These are phyloP conservation scores for Prosopis cineraria DNA, from an alignment of 306 rosid species.

Conservation along the genomic window DNA sequence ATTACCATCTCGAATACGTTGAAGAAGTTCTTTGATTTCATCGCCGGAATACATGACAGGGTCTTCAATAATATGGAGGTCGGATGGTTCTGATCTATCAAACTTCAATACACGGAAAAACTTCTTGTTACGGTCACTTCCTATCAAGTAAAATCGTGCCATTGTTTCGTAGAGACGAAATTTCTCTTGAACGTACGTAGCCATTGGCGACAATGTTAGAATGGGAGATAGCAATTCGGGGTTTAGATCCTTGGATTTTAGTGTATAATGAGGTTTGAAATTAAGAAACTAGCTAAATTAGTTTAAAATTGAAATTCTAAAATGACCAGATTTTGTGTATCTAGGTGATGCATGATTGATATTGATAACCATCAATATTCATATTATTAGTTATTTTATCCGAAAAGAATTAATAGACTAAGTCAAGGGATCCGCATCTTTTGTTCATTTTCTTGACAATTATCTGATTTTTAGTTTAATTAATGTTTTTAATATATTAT, in stretches of 20 bases:
- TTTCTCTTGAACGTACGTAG: conserved; percentile 76
- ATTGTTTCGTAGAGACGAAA: conserved; percentile 88
- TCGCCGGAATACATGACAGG: conserved; percentile 81
- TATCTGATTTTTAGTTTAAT: too few relatives aligned
- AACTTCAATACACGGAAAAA: conserved; percentile 82
- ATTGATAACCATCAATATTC: neutral
- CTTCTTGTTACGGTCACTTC: conserved; percentile 82
- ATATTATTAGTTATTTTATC: too few relatives aligned
- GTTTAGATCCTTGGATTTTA: conserved; percentile 53
- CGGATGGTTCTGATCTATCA: conserved; percentile 90
- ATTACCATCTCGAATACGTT: conserved; percentile 84
- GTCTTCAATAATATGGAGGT: conserved; percentile 82
- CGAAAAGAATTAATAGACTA: too few relatives aligned
- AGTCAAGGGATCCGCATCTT: neutral
- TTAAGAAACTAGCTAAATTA: neutral
- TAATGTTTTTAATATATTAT: too few relatives aligned
- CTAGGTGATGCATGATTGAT: neutral
- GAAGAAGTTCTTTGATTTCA: conserved; percentile 82
- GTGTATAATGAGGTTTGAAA: conserved; percentile 21
- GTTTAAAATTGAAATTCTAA: neutral
- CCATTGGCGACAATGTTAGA: conserved; percentile 42
- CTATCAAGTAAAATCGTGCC: conserved; percentile 83
- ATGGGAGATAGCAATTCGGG: conserved; percentile 30
- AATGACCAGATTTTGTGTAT: neutral
- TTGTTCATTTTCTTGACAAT: neutral